Evolutionary conservation across 169 alveolate species (phyloP).

Genomic region (Plasmodium blacklocki): DNA sequence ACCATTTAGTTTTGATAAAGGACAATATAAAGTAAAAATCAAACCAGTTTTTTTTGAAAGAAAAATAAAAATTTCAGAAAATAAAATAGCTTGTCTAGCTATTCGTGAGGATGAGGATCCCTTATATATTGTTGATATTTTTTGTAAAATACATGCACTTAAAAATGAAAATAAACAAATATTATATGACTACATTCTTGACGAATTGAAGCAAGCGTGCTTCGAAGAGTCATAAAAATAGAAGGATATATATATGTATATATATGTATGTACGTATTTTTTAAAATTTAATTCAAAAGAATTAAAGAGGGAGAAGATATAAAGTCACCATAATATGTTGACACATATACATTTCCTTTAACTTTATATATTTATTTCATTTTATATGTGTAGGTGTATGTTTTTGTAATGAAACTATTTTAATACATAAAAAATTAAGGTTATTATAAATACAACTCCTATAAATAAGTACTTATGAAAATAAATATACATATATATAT

Average conservation of each 20-base stretch:
- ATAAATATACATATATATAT: too few species aligned
- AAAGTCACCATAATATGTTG: too few species aligned
- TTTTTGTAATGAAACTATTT: too few species aligned
- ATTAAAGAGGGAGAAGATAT: conserved; percentile 4
- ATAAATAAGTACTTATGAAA: too few species aligned
- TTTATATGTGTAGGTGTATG: too few species aligned
- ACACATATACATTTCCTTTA: too few species aligned
- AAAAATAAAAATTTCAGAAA: conserved; percentile 61
- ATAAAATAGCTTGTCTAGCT: conserved; percentile 65
- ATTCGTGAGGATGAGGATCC: conserved; percentile 74
- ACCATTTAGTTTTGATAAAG: conserved; percentile 73
- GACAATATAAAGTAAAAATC: conserved; percentile 65
- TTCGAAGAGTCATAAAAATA: background rate
- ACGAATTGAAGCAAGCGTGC: conserved; percentile 23
- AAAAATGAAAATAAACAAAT: conserved; percentile 41
- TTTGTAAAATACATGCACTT: conserved; percentile 69
- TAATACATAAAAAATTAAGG: too few species aligned
- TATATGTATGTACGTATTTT: conserved; percentile 3
- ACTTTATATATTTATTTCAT: too few species aligned
- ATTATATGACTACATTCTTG: conserved; percentile 51
- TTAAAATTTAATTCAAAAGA: conserved; percentile 21
- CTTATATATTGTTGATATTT: conserved; percentile 65
- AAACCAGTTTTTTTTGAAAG: conserved; percentile 73
- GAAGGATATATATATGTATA: background rate
- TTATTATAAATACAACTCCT: too few species aligned